phyloP scores from a whole-genome alignment of 202 grass and related monocot species.

The Bolboschoenoplectus hybrid region DNA sequence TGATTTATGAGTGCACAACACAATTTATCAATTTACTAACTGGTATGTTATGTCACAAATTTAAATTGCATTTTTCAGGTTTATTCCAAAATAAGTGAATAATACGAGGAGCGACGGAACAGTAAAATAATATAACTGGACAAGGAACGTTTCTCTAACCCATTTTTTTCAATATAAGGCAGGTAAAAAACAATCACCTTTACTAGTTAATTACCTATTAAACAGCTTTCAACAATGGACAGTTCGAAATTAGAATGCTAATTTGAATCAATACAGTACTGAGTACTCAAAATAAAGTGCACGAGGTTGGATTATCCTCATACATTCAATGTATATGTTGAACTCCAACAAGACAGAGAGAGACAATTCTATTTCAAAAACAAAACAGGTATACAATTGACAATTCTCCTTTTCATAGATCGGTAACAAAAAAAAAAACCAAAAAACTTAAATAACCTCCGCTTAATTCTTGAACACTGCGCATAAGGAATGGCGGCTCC shows the following conservation, averaged over 20 bases:
- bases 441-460: conserved; percentile 29
- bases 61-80: not conserved
- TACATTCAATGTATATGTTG: not conserved
- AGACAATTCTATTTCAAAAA: not conserved
- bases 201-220: not conserved
- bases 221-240: not conserved
- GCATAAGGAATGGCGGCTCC: conserved; percentile 28
- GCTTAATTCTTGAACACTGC: not conserved
- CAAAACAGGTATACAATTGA: not conserved
- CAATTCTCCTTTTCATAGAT: not conserved
- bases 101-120: not conserved
- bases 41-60: not conserved
- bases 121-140: not conserved
- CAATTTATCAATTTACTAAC: not conserved
- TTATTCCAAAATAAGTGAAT: not conserved
- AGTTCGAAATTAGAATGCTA: not conserved
- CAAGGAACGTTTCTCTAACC: not conserved
- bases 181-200: not conserved
- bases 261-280: not conserved
- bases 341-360: not conserved
- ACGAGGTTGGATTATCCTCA: not conserved
- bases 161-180: not conserved
- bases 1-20: not conserved
- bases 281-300: not conserved
- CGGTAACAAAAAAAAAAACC: not conserved